These are phyloP conservation scores for Lodderomyces orthopsilosis DNA, from an alignment of 1,139 yeast species.

Conservation along the genomic window DNA sequence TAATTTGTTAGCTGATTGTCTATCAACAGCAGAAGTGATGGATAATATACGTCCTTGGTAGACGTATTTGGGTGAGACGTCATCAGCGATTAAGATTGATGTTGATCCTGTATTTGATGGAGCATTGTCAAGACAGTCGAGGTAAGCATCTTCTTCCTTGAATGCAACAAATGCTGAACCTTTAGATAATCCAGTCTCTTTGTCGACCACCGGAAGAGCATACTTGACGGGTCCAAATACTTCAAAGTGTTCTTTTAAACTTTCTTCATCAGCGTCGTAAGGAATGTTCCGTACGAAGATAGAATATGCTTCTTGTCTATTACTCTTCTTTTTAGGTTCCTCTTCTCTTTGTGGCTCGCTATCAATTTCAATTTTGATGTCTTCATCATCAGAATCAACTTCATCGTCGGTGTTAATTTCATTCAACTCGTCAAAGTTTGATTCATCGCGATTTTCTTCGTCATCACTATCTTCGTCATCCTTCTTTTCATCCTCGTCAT, in stretches of 20 bases:
- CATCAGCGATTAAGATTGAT: slow-evolving; percentile 86
- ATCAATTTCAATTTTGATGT: slow-evolving; percentile 27
- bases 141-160: slow-evolving; percentile 55
- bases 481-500: slow-evolving; percentile 31
- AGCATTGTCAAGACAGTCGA: slow-evolving; percentile 70
- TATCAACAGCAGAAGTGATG: slow-evolving; percentile 79
- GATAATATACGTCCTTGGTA: slow-evolving; percentile 90
- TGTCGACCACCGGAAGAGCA: slow-evolving; percentile 91
- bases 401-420: slow-evolving; percentile 32
- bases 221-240: slow-evolving; percentile 85
- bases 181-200: slow-evolving; percentile 77
- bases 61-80: slow-evolving; percentile 83
- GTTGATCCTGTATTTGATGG: slow-evolving; percentile 74
- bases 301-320: slow-evolving; percentile 67
- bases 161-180: slow-evolving; percentile 98
- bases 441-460: slow-evolving; percentile 24
- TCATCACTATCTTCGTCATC: slow-evolving; percentile 34
- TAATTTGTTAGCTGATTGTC: slow-evolving; percentile 77
- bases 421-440: slow-evolving; percentile 25
- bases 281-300: slow-evolving; percentile 91
- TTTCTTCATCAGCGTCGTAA: slow-evolving; percentile 85
- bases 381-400: slow-evolving; percentile 21
- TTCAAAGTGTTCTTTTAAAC: slow-evolving; percentile 69
- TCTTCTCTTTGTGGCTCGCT: slow-evolving; percentile 31
- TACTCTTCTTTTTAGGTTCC: slow-evolving; percentile 38